phyloP scores from a whole-genome alignment of 306 rosid species.

The Acacia crassicarpa region DNA sequence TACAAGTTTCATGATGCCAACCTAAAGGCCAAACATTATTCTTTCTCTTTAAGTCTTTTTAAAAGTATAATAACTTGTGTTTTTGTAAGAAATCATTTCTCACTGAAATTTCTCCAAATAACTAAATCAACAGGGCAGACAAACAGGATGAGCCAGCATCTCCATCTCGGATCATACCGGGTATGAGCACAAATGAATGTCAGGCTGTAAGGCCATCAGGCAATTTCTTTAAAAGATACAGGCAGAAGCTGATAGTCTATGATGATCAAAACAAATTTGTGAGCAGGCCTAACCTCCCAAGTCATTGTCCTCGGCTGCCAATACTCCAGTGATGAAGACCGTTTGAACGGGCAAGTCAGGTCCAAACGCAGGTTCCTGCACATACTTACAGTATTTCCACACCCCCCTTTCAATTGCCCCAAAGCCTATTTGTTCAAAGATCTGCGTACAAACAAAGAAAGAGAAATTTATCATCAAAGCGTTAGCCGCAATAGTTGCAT shows the following conservation, averaged over 20 bases:
- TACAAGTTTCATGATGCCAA: background rate
- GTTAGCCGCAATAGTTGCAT: background rate
- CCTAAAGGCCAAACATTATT: background rate
- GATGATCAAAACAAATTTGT: slow-evolving; percentile 4
- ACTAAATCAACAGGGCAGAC: background rate
- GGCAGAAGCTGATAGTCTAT: background rate
- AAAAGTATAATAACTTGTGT: background rate
- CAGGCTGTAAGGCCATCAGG: background rate
- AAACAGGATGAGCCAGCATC: background rate
- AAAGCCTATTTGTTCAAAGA: slow-evolving; percentile 48
- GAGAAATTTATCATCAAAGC: background rate
- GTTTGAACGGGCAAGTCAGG: slow-evolving; percentile 65
- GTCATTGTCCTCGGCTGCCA: slow-evolving; percentile 33
- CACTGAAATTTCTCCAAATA: background rate
- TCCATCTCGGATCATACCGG: background rate
- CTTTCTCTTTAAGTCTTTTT: background rate
- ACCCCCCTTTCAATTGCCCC: slow-evolving; percentile 40
- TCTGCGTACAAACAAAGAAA: slow-evolving; percentile 32
- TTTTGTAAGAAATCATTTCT: background rate
- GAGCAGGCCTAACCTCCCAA: slow-evolving; percentile 51
- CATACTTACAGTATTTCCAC: slow-evolving; percentile 66
- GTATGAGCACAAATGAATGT: background rate
- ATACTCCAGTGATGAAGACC: slow-evolving; percentile 55
- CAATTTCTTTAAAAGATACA: background rate
- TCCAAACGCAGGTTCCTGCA: slow-evolving; percentile 83